These are phyloP conservation scores for Strobilomyces dryophilus DNA, from an alignment of 768 basidiomycete genomes.

Conservation along the genomic window DNA sequence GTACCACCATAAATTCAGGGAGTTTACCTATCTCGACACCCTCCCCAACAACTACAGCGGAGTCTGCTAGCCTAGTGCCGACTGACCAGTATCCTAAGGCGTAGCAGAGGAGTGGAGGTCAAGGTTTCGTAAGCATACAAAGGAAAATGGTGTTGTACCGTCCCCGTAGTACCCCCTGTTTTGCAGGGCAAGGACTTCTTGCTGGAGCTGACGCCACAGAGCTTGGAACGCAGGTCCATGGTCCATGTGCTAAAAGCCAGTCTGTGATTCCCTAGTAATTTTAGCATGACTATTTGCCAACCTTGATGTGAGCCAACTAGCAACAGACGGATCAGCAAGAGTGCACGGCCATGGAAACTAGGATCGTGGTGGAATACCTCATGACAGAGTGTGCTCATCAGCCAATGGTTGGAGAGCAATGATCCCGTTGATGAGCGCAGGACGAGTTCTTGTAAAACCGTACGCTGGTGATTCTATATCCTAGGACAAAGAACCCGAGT, in stretches of 20 bases:
- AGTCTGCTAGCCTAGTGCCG: slow-evolving; percentile 67
- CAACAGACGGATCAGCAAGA: slow-evolving; percentile 1
- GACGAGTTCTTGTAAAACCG: slow-evolving; percentile 58
- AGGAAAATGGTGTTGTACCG: slow-evolving; percentile 39
- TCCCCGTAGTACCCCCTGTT: slow-evolving; percentile 78
- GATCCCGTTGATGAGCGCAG: slow-evolving; percentile 57
- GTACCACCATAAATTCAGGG: slow-evolving; percentile 70
- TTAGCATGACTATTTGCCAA: slow-evolving; percentile 21
- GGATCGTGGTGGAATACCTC: slow-evolving; percentile 48
- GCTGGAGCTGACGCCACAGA: slow-evolving; percentile 62
- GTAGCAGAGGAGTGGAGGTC: neutral
- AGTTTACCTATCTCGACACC: slow-evolving; percentile 54
- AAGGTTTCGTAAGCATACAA: slow-evolving; percentile 1
- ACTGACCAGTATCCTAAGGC: slow-evolving; percentile 78
- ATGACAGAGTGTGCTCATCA: slow-evolving; percentile 79
- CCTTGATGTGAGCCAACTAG: slow-evolving; percentile 82
- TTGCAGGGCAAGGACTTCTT: slow-evolving; percentile 69
- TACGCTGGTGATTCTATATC: neutral
- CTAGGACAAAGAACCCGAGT: neutral
- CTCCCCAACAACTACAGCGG: slow-evolving; percentile 47
- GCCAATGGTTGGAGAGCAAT: slow-evolving; percentile 59
- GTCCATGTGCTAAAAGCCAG: slow-evolving; percentile 61
- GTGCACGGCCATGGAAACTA: neutral
- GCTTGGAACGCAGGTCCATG: slow-evolving; percentile 75
- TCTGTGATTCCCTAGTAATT: neutral